These are phyloP conservation scores for Hura crepitans DNA, from an alignment of 441 rosid species.

Conservation along the genomic window DNA sequence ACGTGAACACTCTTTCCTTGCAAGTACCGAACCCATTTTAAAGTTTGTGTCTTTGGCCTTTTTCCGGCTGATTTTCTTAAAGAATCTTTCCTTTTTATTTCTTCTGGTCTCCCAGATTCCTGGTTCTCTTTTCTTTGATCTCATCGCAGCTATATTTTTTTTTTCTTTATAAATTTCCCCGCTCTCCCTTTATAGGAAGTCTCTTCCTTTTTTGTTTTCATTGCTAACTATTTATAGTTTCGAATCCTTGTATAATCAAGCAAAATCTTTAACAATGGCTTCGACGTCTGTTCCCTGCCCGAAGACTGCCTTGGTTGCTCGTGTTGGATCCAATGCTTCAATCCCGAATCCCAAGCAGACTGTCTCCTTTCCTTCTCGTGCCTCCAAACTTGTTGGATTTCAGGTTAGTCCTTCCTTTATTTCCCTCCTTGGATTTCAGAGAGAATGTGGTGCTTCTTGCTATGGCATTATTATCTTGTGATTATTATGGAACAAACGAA, in stretches of 20 bases:
- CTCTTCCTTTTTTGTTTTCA: neutral
- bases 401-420: conserved; percentile 38
- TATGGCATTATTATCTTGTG: neutral
- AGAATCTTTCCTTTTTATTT: neutral
- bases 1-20: neutral
- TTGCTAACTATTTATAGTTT: neutral
- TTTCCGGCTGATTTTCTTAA: neutral
- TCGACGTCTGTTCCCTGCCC: conserved; percentile 58
- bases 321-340: conserved; percentile 35
- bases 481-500: neutral
- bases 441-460: neutral
- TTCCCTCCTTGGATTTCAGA: neutral
- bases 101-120: conserved; percentile 14
- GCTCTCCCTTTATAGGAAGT: neutral
- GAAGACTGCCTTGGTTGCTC: conserved; percentile 44
- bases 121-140: conserved; percentile 30
- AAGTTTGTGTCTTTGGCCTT: neutral
- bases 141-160: conserved; percentile 29
- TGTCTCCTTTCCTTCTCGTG: conserved; percentile 24
- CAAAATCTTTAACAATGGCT: conserved; percentile 41
- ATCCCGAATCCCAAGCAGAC: conserved; percentile 26
- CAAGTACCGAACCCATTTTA: conserved; percentile 5
- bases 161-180: conserved; percentile 15
- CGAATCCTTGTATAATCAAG: neutral
- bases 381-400: conserved; percentile 32